Evolutionary conservation across 2,329 filamentous ascomycete species (phyloP).

Genomic region (Trichoderma koningiopsis): DNA sequence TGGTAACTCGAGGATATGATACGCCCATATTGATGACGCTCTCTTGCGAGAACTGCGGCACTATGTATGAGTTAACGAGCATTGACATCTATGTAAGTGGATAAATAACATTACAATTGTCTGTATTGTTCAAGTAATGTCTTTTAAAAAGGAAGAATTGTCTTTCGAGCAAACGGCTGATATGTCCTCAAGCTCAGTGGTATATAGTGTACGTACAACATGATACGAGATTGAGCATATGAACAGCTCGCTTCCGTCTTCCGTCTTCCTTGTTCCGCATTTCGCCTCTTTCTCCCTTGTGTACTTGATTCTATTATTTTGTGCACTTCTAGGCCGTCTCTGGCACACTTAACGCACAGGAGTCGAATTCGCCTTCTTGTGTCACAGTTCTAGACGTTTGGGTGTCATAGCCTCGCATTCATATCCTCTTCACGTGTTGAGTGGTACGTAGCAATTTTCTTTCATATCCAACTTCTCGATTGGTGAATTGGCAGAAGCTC

Average conservation of each 20-base stretch:
- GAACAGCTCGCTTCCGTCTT: neutral
- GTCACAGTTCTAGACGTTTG: neutral
- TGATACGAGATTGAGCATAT: neutral
- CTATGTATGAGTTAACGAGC: neutral
- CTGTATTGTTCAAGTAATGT: neutral
- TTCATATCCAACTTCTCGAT: neutral
- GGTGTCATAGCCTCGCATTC: neutral
- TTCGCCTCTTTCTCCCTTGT: too few relatives aligned
- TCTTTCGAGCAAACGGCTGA: neutral
- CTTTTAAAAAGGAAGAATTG: neutral
- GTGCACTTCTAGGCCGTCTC: neutral
- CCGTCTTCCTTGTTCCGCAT: neutral
- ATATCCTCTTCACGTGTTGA: neutral
- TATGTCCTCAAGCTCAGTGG: neutral
- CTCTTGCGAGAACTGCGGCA: neutral
- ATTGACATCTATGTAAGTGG: neutral
- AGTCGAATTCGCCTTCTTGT: neutral
- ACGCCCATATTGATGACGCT: neutral
- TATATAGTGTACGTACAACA: neutral
- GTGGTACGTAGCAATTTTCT: neutral
- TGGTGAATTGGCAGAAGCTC: neutral
- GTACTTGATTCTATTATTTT: neutral
- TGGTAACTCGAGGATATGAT: neutral
- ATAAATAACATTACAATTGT: neutral
- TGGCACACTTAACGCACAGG: neutral